Conservation (phyloP, 768 basidiomycete species). For the Leucogyrophana mollusca region DNA sequence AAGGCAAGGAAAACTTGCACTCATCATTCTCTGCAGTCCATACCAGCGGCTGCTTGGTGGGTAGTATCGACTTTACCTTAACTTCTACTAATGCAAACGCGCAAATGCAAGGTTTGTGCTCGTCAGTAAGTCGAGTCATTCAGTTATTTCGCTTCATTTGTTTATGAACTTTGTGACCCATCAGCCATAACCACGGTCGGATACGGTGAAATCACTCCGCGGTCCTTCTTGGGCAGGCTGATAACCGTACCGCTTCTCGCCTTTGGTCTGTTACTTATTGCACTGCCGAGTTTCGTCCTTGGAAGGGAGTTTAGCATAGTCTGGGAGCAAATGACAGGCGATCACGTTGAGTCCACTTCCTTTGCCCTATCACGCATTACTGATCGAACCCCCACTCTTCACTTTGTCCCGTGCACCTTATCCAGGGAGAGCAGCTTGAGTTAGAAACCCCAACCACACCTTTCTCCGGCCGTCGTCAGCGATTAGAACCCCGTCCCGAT, state of each 20-base stretch:
- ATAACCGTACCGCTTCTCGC: slow-evolving; percentile 84
- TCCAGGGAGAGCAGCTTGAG: slow-evolving; percentile 7
- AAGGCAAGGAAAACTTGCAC: background rate
- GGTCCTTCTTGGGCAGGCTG: slow-evolving; percentile 83
- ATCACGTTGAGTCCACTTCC: slow-evolving; percentile 35
- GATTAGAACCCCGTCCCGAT: slow-evolving; percentile 12
- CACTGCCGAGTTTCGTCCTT: slow-evolving; percentile 88
- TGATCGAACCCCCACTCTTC: background rate
- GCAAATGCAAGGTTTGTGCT: slow-evolving; percentile 65
- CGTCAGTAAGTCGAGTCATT: slow-evolving; percentile 57
- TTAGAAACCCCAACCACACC: slow-evolving; percentile 17
- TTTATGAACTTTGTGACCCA: background rate
- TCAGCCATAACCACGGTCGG: slow-evolving; percentile 86
- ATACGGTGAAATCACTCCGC: slow-evolving; percentile 89
- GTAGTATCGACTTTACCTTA: slow-evolving; percentile 25
- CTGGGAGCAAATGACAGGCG: slow-evolving; percentile 77
- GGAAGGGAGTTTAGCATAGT: slow-evolving; percentile 89
- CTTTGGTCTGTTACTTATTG: slow-evolving; percentile 86
- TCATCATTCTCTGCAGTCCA: slow-evolving; percentile 40
- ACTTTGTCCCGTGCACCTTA: slow-evolving; percentile 4
- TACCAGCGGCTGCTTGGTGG: slow-evolving; percentile 78
- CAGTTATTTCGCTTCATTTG: background rate
- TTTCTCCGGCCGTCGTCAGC: slow-evolving; percentile 10
- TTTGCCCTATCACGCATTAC: background rate
- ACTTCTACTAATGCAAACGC: background rate